Evolutionary conservation across 306 rosid genomes (phyloP).

Genomic region (Macrotyloma uniflorum): DNA sequence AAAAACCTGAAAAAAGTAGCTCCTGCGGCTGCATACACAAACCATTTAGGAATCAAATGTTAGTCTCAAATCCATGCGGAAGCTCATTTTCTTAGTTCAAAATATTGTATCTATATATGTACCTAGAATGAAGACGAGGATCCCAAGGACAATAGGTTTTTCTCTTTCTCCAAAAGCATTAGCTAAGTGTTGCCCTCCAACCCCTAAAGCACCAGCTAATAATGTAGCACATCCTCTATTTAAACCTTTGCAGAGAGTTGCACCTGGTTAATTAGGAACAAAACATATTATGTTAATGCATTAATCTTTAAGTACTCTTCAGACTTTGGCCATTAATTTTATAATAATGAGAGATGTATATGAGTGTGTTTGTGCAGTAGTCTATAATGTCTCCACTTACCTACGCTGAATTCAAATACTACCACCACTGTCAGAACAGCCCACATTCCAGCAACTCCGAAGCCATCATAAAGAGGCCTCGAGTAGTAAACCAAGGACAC

Average conservation of each 20-base stretch:
- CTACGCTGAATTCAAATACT: conserved; percentile 83
- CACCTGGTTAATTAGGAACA: conserved; percentile 58
- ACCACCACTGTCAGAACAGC: conserved; percentile 91
- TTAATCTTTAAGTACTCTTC: neutral
- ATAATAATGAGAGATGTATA: neutral
- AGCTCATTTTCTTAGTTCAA: neutral
- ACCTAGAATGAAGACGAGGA: conserved; percentile 84
- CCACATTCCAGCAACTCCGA: conserved; percentile 92
- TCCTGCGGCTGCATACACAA: conserved; percentile 61
- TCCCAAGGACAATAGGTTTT: conserved; percentile 70
- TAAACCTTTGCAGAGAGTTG: conserved; percentile 70
- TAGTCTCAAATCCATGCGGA: neutral
- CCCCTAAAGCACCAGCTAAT: conserved; percentile 77
- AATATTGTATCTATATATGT: neutral
- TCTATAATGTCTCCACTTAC: conserved; percentile 46
- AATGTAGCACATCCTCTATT: conserved; percentile 88
- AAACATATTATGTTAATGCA: neutral
- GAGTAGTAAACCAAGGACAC: conserved; percentile 77
- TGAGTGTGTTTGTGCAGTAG: neutral
- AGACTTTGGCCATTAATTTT: neutral
- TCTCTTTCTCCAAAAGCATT: conserved; percentile 63
- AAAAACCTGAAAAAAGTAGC: conserved; percentile 76
- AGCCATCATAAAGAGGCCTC: conserved; percentile 77
- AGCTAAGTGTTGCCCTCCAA: conserved; percentile 77
- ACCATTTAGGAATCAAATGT: neutral